Base-by-base conservation (phyloP, 352 stramenopile genomes). In the Nothophytophthora sp. region DNA sequence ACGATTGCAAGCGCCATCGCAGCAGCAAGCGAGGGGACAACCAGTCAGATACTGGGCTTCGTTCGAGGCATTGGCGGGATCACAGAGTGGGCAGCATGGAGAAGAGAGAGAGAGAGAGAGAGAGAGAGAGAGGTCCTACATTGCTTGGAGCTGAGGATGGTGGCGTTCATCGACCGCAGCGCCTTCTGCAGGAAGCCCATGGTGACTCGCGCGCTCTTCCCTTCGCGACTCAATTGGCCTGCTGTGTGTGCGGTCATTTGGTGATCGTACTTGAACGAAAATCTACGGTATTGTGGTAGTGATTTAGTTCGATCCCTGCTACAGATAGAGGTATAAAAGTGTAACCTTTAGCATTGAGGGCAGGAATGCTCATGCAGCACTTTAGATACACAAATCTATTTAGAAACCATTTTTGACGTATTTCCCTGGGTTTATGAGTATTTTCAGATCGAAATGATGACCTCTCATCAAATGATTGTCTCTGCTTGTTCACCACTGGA, bases 91-190 rank as follows among this genome's bases (percentile, higher is more conserved):
- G 12, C 5, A 4, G 9, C 29, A 35, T 7, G 12, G 10, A 35
- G 3, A 10, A 35, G 29, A 5, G 29, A 35, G 16, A 12, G 10
- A n/a, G 29, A 35, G 10, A 35, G 29, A 15, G 29, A 35, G 29
- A 15, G n/a, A n/a, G n/a, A n/a, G 32, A 4, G n/a, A 25, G 11
- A 6, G 8, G 10, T 27, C 77, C 40, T 70, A 90, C 82, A 86
- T 44, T 94, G 81, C 60, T 91, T 92, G 47, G 81, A 92, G 67
- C 70, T 88, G 30, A 94, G 65, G 49, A 94, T 68, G 23, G 76
- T 76, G 22, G 83, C 72, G 68, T 94, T 81, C 55, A 88, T 67
- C 16, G 83, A 90, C 63, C 77, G 80, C 36, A 91, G 45, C 57
- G 75, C 67, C 46, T 70, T 79, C 9, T 75, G 73, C 50, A 89